Evolutionary conservation across 352 stramenopile species (phyloP), one percentile per base, ranked within the genome.

Genomic region (Phytophthora tubulina): DNA sequence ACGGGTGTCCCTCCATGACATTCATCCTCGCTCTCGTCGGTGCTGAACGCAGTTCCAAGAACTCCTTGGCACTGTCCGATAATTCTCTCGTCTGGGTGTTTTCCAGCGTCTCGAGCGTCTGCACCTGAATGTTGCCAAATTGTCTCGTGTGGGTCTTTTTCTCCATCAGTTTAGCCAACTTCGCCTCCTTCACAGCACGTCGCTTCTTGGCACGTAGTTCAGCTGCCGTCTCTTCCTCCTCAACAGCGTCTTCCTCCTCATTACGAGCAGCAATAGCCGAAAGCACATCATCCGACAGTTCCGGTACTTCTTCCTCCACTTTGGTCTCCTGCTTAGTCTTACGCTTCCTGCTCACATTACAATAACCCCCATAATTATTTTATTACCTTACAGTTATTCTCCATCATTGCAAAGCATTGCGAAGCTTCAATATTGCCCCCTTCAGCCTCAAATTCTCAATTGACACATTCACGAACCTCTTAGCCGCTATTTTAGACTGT

Each of bases 111-210:
- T 85, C 79, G 35, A 92, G 74, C 21, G 86, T 94, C 75, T 92
- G 84, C 69, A 94, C 86, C 32, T 92, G 67, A 54, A 95, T 84
- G 58, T 82, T 84, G 46, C 84, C 88, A 46, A 95, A 95, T 60
- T 92, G 78, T 36, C 85, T 81, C 63, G 87, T 88, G 72, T 95
- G 88, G 33, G 62, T 87, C 72, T 91, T 89, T 73, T 78, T 75
- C 46, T 71, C 36, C 68, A 80, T 56, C 44, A 73, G 27, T 17
- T 77, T 72, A 2, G 51, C 59, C 15, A 76, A n/a, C 45, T 78
- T 78, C 3, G 53, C 66, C 49, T 77, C 55, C 14, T 72, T 65
- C 27, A 54, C 38, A 15, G 57, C 62, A 49, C 57, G 65, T 45
- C 62, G 46, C 62, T 81, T 82, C 61, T 80, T 74, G 5, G 46